Evolutionary conservation across 805 yeast genomes (phyloP), one percentile per base, ranked within the genome.

Genomic region (Nakazawaea peltata): DNA sequence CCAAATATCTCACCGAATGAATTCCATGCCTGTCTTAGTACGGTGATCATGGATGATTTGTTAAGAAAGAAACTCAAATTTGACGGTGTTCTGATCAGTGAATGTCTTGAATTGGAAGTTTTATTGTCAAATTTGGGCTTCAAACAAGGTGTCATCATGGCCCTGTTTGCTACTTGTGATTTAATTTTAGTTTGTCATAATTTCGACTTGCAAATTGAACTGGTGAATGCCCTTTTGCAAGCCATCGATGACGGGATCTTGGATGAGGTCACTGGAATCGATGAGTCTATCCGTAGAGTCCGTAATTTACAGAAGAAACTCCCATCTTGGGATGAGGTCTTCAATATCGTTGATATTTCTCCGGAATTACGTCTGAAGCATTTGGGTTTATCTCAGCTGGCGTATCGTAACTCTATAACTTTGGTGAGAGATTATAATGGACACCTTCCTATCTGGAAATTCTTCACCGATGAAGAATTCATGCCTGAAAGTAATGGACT

Each of bases 121-220:
- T 54, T 76, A 17, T 71, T 72, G 49, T 76, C 72, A 37, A 71
- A 74, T n/a, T 68, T 75, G 33, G 82, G 82, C 4, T 59, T 76
- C 25, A 74, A 77, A n/a, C 82, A 76, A 50, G 82, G 81, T 8
- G 77, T 75, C 1, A 67, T 73, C 6, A 59, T 74, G 46, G 77
- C 81, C 2, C 56, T 74, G n/a, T 64, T 66, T 33, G 82, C 81
- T 6, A 77, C 81, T 4, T 76, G 82, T 53, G 82, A 76, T 49
- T 56, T 76, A 41, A 72, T 76, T 8, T 61, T 76, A 65, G 77
- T 76, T 16, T 76, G 82, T 48, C 77, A 73, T 44, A 73, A 74
- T 44, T 56, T 56, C 45, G 56, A 61, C 13, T 57, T 71, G 23
- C 82, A 76, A 49, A 61, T 65, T 31, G 81, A 76, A 45, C 80